Conservation (phyloP, 768 basidiomycete genomes). For the Tricholoma matsutake region DNA sequence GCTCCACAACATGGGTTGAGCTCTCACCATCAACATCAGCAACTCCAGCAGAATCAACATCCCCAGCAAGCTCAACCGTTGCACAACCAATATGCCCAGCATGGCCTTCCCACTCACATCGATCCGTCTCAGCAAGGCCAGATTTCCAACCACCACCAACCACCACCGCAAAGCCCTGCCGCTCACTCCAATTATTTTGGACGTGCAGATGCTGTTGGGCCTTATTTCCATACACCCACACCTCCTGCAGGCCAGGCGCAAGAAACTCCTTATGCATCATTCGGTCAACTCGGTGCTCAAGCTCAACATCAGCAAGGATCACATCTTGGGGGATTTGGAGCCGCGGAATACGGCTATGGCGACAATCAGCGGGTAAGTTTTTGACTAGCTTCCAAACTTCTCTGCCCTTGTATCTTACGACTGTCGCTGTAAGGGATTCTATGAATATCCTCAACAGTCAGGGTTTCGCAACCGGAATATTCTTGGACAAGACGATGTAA, state of each 20-base stretch:
- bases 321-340: slow-evolving; percentile 52
- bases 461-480: slow-evolving; percentile 63
- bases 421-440: slow-evolving; percentile 53
- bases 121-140: slow-evolving; percentile 53
- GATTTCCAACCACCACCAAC: slow-evolving; percentile 35
- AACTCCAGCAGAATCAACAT: slow-evolving; percentile 37
- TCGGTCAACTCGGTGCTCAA: slow-evolving; percentile 59
- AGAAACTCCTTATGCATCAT: slow-evolving; percentile 59
- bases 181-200: slow-evolving; percentile 64
- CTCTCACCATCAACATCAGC: slow-evolving; percentile 26
- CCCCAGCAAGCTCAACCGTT: slow-evolving; percentile 44
- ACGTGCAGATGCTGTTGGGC: slow-evolving; percentile 52
- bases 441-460: slow-evolving; percentile 67
- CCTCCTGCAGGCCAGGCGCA: slow-evolving; percentile 67
- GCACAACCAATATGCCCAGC: slow-evolving; percentile 59
- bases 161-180: slow-evolving; percentile 28
- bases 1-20: slow-evolving; percentile 15
- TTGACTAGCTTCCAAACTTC: slow-evolving; percentile 1
- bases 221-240: slow-evolving; percentile 78
- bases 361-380: slow-evolving; percentile 62
- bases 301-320: slow-evolving; percentile 61
- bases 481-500: slow-evolving; percentile 74
- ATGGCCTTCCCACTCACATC: slow-evolving; percentile 62
- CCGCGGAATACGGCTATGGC: slow-evolving; percentile 65
- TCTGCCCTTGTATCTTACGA: slow-evolving; percentile 16